Evolutionary conservation across 2,329 filamentous ascomycete species (phyloP), one percentile per base, ranked within the genome.

Genomic region (Domatiomyces catenatus): DNA sequence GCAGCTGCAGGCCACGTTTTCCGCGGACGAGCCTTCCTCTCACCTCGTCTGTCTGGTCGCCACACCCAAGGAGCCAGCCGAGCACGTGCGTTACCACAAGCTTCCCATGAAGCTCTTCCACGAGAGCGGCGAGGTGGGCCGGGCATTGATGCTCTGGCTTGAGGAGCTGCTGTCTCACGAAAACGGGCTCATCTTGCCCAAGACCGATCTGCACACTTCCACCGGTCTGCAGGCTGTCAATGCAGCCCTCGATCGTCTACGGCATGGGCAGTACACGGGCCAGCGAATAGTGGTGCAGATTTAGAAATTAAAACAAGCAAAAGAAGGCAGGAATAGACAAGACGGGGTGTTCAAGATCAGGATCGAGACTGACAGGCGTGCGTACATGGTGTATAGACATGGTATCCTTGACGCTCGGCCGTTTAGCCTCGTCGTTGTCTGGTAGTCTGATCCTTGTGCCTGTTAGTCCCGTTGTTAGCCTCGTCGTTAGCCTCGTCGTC

Each of bases 61-160:
- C 0, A 56, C 86, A 2, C 84, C 84, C 0, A 85, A 84, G 60
- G 20, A 36, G 5, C 43, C 51, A n/a, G 28, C 48, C 48, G 28
- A 15, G 7, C n/a, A 19, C 8, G n/a, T 19, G 19, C 71, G 71
- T 0, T 74, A 79, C 51, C 83, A 86, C 59, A 77, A 72, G 0
- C 80, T 88, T 0, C 84, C 84, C 0, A 84, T 89, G 54, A 88
- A 88, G 64, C 60, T 86, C 3, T 88, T 86, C 60, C 84, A 89
- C 60, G 79, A 83, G 52, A 72, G 80, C 0, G 75, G 78, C 0
- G 70, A 71, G 1, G 69, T 87, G 0, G 84, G 84, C 0, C 75
- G 80, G 54, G 71, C 71, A 0, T 62, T 86, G 49, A 78, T 79
- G 10, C 62, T 68, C 1, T 88, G 84, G 84, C 66, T 86, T 22